Conservation (phyloP, 768 basidiomycete species). For the Pilatotrama ljubarskyi region DNA sequence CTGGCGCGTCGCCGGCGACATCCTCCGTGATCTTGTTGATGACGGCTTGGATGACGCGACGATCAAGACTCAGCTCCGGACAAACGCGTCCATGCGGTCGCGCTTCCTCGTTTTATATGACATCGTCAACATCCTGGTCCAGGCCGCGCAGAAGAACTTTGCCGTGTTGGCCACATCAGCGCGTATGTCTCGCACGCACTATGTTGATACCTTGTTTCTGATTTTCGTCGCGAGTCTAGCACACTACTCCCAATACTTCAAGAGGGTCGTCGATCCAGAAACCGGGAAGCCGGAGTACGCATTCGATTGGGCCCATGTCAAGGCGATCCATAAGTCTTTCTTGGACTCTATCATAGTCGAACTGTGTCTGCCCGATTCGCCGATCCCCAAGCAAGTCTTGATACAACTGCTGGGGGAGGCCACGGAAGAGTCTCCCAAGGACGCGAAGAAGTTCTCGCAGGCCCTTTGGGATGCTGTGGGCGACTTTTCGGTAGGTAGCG, state of each 20-base stretch:
- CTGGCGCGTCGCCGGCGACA: slow-evolving; percentile 72
- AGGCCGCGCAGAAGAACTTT: slow-evolving; percentile 63
- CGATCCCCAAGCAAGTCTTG: slow-evolving; percentile 66
- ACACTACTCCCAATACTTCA: slow-evolving; percentile 75
- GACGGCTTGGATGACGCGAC: slow-evolving; percentile 54
- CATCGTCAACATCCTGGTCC: slow-evolving; percentile 58
- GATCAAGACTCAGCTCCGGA: slow-evolving; percentile 54
- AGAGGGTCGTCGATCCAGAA: slow-evolving; percentile 39
- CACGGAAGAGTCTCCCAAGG: slow-evolving; percentile 69
- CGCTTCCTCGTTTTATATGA: slow-evolving; percentile 67
- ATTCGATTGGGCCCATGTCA: slow-evolving; percentile 66
- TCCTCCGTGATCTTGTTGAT: slow-evolving; percentile 54
- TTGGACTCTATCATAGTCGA: slow-evolving; percentile 84
- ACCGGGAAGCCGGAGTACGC: slow-evolving; percentile 51
- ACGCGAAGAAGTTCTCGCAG: slow-evolving; percentile 77
- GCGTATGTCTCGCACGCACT: slow-evolving; percentile 45
- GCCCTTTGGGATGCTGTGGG: slow-evolving; percentile 80
- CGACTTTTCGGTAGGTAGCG: slow-evolving; percentile 64
- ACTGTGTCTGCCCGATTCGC: slow-evolving; percentile 70
- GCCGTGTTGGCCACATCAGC: slow-evolving; percentile 69
- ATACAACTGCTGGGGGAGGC: slow-evolving; percentile 70
- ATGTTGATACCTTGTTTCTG: neutral
- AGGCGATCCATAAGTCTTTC: slow-evolving; percentile 71
- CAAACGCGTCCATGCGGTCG: slow-evolving; percentile 49
- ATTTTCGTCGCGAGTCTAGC: slow-evolving; percentile 42